Evolutionary conservation across 2,329 filamentous ascomycete genomes (phyloP), one percentile per base, ranked within the genome.

Genomic region (Aspergillus japonicus): DNA sequence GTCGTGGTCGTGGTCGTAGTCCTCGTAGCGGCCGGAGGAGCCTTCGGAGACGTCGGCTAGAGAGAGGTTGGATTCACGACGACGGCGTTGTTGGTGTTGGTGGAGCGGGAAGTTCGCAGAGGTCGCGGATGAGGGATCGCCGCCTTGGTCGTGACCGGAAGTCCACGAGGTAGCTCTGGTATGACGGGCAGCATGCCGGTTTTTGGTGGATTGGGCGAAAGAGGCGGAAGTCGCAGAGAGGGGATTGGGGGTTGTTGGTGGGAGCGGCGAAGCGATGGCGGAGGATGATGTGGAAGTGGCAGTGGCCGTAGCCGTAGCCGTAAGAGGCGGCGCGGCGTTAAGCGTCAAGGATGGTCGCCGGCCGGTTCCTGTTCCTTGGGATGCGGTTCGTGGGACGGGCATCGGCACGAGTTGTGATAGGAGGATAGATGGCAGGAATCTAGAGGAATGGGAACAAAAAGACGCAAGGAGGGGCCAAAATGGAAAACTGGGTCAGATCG

Each of bases 101-200:
- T 44, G 39, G 16, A 16, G 65, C 29, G 50, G 50, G 12, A 33
- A 33, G 55, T 39, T 59, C 57, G 50, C 48, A 47, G 31, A 52
- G 62, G 21, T 56, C 58, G 35, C 54, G 51, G 69, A 61, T 33
- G 68, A 70, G 31, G 70, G 59, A 67, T 72, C 68, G 60, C 64
- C 66, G 63, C 64, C 66, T 62, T 71, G 57, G 62, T 74, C 66
- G 63, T 67, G 71, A 60, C 71, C 71, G 61, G 67, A 73, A 55
- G 72, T 69, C 72, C 73, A 73, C 57, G 73, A 75, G 60, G 70
- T 74, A 47, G 69, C 67, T 58, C 73, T 71, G 63, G 68, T 67
- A 62, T 75, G 73, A 63, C 68, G 71, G 62, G 23, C 29, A 24
- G 71, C 72, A 74, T 74, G 64, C 69, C 71, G 68, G 24, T 63